Evolutionary conservation across 371 early-diverging fungal genomes (phyloP).

Genomic region (Mortierella sp.): DNA sequence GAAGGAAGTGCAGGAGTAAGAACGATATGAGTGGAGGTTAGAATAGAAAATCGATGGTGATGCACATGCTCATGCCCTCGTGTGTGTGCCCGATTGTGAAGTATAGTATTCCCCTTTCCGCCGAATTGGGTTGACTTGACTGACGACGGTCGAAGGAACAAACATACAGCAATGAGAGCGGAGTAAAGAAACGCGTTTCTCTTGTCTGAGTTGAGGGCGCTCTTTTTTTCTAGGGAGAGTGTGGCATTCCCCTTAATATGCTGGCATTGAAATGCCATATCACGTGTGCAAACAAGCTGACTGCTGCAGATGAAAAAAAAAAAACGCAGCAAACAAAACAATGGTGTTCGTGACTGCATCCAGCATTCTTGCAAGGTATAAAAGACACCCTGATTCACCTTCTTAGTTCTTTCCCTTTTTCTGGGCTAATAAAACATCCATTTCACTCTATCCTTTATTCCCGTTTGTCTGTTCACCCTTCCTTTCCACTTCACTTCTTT

Average conservation of each 20-base stretch:
- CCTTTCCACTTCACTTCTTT: conserved; percentile 15
- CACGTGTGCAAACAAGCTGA: background rate
- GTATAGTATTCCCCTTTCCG: background rate
- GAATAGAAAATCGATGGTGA: background rate
- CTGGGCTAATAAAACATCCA: conserved; percentile 34
- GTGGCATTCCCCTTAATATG: background rate
- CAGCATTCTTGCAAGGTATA: conserved; percentile 6
- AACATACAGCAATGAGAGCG: background rate
- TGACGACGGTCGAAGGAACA: background rate
- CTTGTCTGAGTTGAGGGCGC: background rate
- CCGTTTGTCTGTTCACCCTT: background rate
- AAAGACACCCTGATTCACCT: background rate
- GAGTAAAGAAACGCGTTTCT: background rate
- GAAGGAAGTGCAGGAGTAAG: background rate
- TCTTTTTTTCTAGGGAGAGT: background rate
- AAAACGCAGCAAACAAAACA: conserved; percentile 7
- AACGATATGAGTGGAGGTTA: background rate
- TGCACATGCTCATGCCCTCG: background rate
- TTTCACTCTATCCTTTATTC: conserved; percentile 12
- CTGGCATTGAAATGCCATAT: background rate
- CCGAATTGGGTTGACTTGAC: background rate
- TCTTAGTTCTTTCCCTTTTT: conserved; percentile 37
- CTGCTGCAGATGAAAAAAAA: conserved; percentile 13
- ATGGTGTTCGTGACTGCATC: conserved; percentile 18
- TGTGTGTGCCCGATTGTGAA: background rate